A percentile compares a stretch with the other conserved stretches of the same genome.
phyloP scores from a whole-genome alignment of 345 rosid species.

The Lumnitzera littorea region DNA sequence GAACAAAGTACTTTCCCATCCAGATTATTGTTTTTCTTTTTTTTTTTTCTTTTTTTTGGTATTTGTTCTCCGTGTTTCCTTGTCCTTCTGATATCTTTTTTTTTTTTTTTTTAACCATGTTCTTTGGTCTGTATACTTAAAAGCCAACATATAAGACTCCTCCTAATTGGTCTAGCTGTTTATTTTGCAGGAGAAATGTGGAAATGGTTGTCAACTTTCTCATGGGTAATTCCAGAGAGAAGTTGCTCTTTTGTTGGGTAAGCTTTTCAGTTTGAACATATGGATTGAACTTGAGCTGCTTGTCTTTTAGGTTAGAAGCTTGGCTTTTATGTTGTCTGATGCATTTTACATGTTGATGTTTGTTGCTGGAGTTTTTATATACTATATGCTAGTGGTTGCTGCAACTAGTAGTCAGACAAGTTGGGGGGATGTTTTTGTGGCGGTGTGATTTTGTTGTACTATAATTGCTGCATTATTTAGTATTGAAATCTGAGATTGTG shows the following conservation, averaged over 20 bases:
- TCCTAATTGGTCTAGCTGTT: conserved; percentile 3
- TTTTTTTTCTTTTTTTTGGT: background rate
- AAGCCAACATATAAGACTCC: background rate
- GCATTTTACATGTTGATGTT: conserved; percentile 1
- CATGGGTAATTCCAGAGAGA: conserved; percentile 25
- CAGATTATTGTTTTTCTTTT: background rate
- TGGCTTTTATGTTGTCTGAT: conserved; percentile 1
- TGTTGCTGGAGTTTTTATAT: background rate
- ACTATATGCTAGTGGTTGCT: no score
- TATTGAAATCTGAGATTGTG: no score
- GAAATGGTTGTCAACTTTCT: conserved; percentile 23
- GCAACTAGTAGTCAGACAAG: no score
- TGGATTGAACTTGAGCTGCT: background rate
- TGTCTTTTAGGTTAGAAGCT: conserved; percentile 1
- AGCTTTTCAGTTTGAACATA: conserved; percentile 6
- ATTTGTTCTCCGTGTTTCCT: background rate
- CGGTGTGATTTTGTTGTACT: no score
- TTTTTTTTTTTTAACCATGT: background rate
- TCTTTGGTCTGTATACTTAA: background rate
- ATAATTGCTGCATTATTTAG: no score
- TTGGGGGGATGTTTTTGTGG: no score
- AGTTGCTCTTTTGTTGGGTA: conserved; percentile 60
- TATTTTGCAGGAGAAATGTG: conserved; percentile 37
- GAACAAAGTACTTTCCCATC: conserved; percentile 39
- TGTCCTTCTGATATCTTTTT: background rate